These are phyloP conservation scores for Tricholoma furcatifolium DNA, from an alignment of 768 basidiomycete species.

Conservation along the genomic window DNA sequence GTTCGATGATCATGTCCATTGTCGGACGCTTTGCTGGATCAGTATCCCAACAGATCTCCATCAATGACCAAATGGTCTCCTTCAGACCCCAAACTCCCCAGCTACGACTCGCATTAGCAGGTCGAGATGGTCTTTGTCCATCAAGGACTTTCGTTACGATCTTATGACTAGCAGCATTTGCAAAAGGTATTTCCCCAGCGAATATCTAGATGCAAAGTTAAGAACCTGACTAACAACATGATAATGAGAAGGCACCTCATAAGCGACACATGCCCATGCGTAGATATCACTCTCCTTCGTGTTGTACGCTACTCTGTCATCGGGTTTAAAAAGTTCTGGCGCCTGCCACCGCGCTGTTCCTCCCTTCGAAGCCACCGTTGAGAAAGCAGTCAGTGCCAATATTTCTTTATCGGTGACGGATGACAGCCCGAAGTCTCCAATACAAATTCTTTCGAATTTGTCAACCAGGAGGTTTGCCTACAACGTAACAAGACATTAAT, in stretches of 20 bases:
- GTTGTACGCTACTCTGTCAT: neutral
- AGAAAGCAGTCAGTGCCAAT: neutral
- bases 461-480: slow-evolving; percentile 9
- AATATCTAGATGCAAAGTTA: neutral
- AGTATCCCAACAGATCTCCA: neutral
- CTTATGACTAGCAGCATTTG: neutral
- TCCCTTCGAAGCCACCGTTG: neutral
- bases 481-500: neutral
- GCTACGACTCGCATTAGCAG: neutral
- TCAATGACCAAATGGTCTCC: slow-evolving; percentile 2
- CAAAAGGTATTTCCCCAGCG: neutral
- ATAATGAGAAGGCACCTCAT: neutral
- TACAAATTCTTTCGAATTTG: neutral
- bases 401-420: slow-evolving; percentile 8
- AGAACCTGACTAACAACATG: neutral
- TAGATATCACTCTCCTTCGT: slow-evolving; percentile 5
- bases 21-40: slow-evolving; percentile 1
- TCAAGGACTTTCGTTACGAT: neutral
- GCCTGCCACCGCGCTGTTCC: slow-evolving; percentile 5
- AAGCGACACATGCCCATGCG: slow-evolving; percentile 6
- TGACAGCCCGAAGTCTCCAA: slow-evolving; percentile 1
- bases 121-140: slow-evolving; percentile 2
- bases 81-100: slow-evolving; percentile 13
- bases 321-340: slow-evolving; percentile 1
- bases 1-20: neutral